Conservation (phyloP, 257 asterid genomes). For the Scutellaria galericulata region DNA sequence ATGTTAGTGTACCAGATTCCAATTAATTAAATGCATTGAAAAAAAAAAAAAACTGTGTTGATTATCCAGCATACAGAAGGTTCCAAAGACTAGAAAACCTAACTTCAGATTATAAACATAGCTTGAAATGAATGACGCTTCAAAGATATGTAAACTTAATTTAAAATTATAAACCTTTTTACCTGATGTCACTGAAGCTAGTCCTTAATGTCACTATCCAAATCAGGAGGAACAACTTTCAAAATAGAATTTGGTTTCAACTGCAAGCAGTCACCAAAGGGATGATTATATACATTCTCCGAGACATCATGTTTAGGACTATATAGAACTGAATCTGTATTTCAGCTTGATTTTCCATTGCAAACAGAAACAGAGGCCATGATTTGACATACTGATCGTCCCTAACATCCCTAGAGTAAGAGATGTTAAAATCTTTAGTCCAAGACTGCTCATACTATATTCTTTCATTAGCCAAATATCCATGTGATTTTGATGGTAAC, state of each 20-base stretch:
- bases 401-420: not conserved
- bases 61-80: not conserved
- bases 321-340: no score
- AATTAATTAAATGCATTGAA: no score
- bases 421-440: not conserved
- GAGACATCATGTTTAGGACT: no score
- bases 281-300: no score
- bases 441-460: not conserved
- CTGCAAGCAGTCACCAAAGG: no score
- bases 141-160: no score
- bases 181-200: not conserved
- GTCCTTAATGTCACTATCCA: not conserved
- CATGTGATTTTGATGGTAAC: not conserved
- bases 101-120: not conserved
- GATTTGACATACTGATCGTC: not conserved
- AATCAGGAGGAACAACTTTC: not conserved
- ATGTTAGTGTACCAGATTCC: not conserved
- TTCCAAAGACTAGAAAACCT: no score
- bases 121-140: not conserved
- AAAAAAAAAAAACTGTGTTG: not conserved
- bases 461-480: not conserved
- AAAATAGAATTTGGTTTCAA: no score
- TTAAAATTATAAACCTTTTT: not conserved
- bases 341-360: no score
- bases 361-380: not conserved